Evolutionary conservation across 345 rosid species (phyloP), one percentile per base, ranked within the genome.

Genomic region (Aethionema arabicum): DNA sequence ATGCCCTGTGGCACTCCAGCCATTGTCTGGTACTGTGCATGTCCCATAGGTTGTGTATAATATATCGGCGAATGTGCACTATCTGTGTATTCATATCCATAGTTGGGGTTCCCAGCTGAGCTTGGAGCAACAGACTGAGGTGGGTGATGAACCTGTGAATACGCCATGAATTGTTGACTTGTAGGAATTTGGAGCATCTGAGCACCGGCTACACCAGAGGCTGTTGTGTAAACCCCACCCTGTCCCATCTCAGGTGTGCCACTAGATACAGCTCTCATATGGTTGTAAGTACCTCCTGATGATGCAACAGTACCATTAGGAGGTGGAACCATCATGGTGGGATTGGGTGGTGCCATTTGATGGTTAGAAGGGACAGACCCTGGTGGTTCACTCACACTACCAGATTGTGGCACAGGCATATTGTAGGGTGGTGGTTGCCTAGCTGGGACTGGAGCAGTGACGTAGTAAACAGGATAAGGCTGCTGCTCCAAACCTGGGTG

Each of bases 1-100:
- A 70, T 78, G 43, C 66, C 31, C 48, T 77, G 76, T 59, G 79
- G 70, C 37, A 72, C 72, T 12, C 78, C 71, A 0, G 83, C 63
- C 86, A 87, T 82, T 57, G 99, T 93, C 66, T 93, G 99, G 74
- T 90, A 93, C 75, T 85, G 99, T 46, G 89, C 76, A 57, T 86
- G 80, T 8, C 83, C 85, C 67, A 81, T 27, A 67, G 84, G 88
- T 72, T 83, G 99, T n/a, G 95, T 75, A 50, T 85, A 93, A 75
- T 84, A 90, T 41, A 90, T 72, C 78, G 78, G 97, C 33, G 80
- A 76, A 73, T 79, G 86, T 61, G 82, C 68, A 74, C 85, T 86
- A 71, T 85, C 90, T 0, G 80, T 50, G 60, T 60, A 84, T 61
- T 87, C 99, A 66, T 83, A 90, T 32, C 77, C 82, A 39, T 85